phyloP scores from a whole-genome alignment of 2,329 filamentous ascomycete species.

The Colletotrichum sp. region DNA sequence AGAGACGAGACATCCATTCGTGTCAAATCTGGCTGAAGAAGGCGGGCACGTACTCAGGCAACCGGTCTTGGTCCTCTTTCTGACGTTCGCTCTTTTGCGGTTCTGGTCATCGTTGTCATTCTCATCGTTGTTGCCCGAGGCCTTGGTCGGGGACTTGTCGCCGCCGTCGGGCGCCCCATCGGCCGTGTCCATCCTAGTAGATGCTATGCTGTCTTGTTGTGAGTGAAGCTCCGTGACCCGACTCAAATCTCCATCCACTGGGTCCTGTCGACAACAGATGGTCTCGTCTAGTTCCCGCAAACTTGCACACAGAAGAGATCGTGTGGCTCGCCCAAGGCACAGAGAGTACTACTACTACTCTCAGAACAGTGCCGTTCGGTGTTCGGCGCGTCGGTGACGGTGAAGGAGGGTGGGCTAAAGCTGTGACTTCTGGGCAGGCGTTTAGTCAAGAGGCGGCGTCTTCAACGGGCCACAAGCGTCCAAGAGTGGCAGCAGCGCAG shows the following conservation, averaged over 20 bases:
- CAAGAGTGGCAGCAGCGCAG: not conserved
- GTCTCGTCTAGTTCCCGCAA: not conserved
- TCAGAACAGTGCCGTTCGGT: not conserved
- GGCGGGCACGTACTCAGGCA: conserved; percentile 73
- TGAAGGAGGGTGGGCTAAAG: not conserved
- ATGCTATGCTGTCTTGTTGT: conserved; percentile 13
- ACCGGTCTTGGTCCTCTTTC: conserved; percentile 87
- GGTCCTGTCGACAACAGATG: not conserved
- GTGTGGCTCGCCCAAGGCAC: not conserved
- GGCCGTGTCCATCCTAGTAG: conserved; percentile 32
- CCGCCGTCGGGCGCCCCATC: conserved; percentile 27
- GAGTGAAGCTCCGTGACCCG: not conserved
- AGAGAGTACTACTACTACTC: not conserved
- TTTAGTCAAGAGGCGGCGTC: not conserved
- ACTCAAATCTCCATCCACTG: conserved; percentile 11
- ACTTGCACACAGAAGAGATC: not conserved
- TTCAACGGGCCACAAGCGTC: not conserved
- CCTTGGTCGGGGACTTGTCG: conserved; percentile 31
- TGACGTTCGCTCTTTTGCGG: conserved; percentile 52
- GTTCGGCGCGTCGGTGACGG: not conserved
- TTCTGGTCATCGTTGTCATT: conserved; percentile 44
- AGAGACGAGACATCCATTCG: not conserved
- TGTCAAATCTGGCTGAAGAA: not conserved
- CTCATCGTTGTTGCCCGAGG: conserved; percentile 38
- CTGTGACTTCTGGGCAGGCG: not conserved